Evolutionary conservation across 2,329 filamentous ascomycete species (phyloP), one percentile per base, ranked within the genome.

Genomic region (Colletotrichum chlorophyti): DNA sequence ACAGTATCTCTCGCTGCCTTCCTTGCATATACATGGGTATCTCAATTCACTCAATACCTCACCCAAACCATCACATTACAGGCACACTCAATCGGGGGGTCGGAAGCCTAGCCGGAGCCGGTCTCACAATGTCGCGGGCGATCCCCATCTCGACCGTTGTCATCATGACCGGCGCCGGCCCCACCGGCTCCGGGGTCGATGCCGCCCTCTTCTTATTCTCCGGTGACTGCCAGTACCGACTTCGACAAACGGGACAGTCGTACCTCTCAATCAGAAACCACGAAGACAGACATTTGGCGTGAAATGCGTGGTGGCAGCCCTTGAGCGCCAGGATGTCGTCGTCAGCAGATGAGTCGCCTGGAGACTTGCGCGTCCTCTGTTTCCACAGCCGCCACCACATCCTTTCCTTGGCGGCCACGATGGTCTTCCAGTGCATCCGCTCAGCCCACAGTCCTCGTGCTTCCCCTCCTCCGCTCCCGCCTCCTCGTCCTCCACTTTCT

Each of bases 211-310:
- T 40, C 29, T 32, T 60, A 24, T 24, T 62, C 14, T 59, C 43
- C 17, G 50, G 46, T 19, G 27, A 42, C 38, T 65, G 61, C 47
- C 68, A 77, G 57, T 75, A 78, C 7, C 57, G 62, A 10, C 63
- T 64, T 17, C 76, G 64, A 53, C 76, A 79, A 1, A 78, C 64
- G 1, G 76, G 76, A 31, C 76, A 79, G 26, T 72, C 67, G 49
- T 71, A 70, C 4, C 73, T 66, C 17, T 68, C 66, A 24, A 69
- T 68, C 29, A 76, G 53, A 47, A 75, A 75, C 75, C 75, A 79
- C 0, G 68, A 70, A 2, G 68, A 70, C 21, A 79, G 65, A 21
- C 76, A 78, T 7, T 68, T 68, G 5, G 71, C 68, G 61, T 78
- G 76, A 50, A 76, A 79, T 2, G 69, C 63, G 37, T 78, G 76